Evolutionary conservation across 2,329 filamentous ascomycete species (phyloP), one percentile per base, ranked within the genome.

Genomic region (Herpotrichia juniperi): DNA sequence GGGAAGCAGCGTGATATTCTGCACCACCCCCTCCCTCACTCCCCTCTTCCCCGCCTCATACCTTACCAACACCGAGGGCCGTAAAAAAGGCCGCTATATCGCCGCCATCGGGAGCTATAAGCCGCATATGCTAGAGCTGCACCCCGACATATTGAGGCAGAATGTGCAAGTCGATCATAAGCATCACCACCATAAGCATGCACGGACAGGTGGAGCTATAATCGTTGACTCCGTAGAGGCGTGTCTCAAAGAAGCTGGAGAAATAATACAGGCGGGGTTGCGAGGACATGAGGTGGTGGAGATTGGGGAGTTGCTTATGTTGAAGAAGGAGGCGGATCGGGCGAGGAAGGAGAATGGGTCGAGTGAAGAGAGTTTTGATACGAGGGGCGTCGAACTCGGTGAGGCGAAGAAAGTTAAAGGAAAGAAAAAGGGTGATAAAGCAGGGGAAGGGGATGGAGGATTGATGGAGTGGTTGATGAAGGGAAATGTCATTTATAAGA

Each of bases 241-340:
- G 0, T 92, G 88, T 40, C 71, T 96, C 37, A 87, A 87, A 62
- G 91, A 96, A 68, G 89, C 93, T 0, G 93, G 93, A 0, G 93
- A 97, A 76, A 79, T 97, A 42, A 88, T 96, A 9, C 85, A 91
- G 59, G 90, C 91, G 0, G 87, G 86, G 0, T 78, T 97, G 24
- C 80, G 80, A 19, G 86, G 90, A 0, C 82, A 86, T 40, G 88
- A 96, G 62, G 82, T 97, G 3, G 90, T 96, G 0, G 93, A 97
- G 72, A 77, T 97, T 1, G 93, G 93, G 3, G 93, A 97, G 68
- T 77, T 97, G 42, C 74, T 87, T 54, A 87, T 87, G 83, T 73
- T 87, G 62, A 83, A 82, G 66, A 73, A 80, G 42, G 81, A 83
- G 47, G 79, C 79, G 2, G 76, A 79, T 60, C 54, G 64, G 51